Evolutionary conservation across 2,329 filamentous ascomycete species (phyloP).

Genomic region (Aspergillus versicolor): DNA sequence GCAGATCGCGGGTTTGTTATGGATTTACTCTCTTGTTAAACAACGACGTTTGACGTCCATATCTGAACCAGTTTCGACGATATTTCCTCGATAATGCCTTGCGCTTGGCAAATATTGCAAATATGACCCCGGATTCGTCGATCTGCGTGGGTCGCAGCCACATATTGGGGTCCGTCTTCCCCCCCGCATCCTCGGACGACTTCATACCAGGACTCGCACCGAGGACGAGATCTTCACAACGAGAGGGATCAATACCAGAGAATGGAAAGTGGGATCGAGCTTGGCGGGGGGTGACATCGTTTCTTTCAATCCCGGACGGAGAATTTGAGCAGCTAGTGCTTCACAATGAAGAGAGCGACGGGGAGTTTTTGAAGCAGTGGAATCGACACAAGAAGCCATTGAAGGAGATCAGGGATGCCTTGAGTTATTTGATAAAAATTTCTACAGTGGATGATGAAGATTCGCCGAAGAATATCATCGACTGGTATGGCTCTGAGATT

Average conservation of each 20-base stretch:
- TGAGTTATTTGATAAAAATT: conserved; percentile 31
- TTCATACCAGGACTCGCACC: conserved; percentile 25
- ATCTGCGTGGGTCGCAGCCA: conserved; percentile 32
- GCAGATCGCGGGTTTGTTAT: not conserved
- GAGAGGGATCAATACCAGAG: conserved; percentile 24
- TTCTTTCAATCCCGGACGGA: conserved; percentile 38
- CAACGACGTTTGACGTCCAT: not conserved
- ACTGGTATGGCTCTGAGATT: conserved; percentile 47
- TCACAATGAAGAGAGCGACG: conserved; percentile 25
- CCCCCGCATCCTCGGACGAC: conserved; percentile 37
- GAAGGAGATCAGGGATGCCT: conserved; percentile 31
- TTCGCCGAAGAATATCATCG: conserved; percentile 32
- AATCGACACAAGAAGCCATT: conserved; percentile 28
- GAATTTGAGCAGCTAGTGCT: conserved; percentile 31
- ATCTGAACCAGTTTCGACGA: not conserved
- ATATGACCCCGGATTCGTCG: conserved; percentile 9
- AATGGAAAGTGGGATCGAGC: conserved; percentile 39
- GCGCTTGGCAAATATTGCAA: not conserved
- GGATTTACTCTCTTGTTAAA: conserved; percentile 1
- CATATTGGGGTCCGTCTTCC: conserved; percentile 46
- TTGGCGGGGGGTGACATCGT: conserved; percentile 42
- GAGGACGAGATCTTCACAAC: conserved; percentile 8
- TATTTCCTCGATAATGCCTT: conserved; percentile 1
- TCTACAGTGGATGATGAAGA: conserved; percentile 16
- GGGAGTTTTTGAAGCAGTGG: conserved; percentile 31